phyloP scores from a whole-genome alignment of 129 eudicot genomes.

The Lonicera japonica region DNA sequence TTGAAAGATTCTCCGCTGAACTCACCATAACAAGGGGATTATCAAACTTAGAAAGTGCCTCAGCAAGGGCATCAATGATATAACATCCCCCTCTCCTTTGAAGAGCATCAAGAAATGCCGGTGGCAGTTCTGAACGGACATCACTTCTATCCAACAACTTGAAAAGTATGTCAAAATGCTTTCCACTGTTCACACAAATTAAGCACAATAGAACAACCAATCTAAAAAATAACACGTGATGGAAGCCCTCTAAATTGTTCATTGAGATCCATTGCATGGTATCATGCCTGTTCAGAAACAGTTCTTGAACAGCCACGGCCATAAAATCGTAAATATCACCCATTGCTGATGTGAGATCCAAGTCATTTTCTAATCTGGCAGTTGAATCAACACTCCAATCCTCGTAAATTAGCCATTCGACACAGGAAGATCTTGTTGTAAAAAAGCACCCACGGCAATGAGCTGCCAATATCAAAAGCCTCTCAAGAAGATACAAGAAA shows the following conservation, averaged over 20 bases:
- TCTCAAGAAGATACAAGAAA: conserved; percentile 59
- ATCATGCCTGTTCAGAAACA: conserved; percentile 19
- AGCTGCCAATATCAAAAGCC: conserved; percentile 38
- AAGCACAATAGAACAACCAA: conserved; percentile 36
- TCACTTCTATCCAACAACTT: conserved; percentile 14
- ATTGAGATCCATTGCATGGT: conserved; percentile 38
- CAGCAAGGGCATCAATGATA: conserved; percentile 24
- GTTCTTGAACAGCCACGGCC: conserved; percentile 10
- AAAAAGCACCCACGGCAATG: conserved; percentile 22
- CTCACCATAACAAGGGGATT: conserved; percentile 59
- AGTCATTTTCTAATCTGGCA: neutral
- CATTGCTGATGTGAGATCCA: conserved; percentile 10
- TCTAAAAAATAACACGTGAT: conserved; percentile 36
- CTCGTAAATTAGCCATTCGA: conserved; percentile 41
- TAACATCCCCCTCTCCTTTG: neutral
- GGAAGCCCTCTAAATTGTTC: conserved; percentile 12
- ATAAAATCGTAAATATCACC: conserved; percentile 21
- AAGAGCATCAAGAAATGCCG: conserved; percentile 23
- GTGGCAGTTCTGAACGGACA: conserved; percentile 27
- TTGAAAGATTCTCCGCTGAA: neutral
- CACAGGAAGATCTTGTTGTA: conserved; percentile 44
- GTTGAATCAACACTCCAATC: conserved; percentile 12
- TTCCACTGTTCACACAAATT: conserved; percentile 31
- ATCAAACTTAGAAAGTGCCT: conserved; percentile 27
- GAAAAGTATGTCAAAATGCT: conserved; percentile 12